phyloP scores from a whole-genome alignment of 1,139 yeast genomes.

The Debaryomyces singareniensis region DNA sequence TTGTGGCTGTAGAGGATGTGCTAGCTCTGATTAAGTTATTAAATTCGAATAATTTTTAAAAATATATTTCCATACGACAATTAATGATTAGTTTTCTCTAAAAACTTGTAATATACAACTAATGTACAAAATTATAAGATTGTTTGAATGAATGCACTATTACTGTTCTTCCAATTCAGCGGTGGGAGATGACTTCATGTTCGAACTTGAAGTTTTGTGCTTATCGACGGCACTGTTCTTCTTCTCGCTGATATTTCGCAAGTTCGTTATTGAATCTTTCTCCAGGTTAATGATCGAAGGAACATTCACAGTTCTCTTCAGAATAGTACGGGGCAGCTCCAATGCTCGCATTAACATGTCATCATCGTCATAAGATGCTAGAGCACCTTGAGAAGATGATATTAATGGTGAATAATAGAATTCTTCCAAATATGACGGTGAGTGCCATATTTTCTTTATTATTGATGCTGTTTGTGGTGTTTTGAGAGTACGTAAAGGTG shows the following conservation, averaged over 20 bases:
- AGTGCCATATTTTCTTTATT: constrained; percentile 50
- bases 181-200: not conserved
- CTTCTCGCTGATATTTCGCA: no score
- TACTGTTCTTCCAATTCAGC: not conserved
- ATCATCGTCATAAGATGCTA: constrained; percentile 47
- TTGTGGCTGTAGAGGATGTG: constrained; percentile 89
- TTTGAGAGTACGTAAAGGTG: constrained; percentile 34
- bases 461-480: constrained; percentile 40
- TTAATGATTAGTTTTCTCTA: no score
- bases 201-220: not conserved
- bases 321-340: constrained; percentile 19
- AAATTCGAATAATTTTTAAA: no score
- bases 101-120: not conserved
- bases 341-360: constrained; percentile 46
- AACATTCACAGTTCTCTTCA: no score
- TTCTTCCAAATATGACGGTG: constrained; percentile 63
- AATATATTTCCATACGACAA: no score
- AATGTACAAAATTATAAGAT: no score
- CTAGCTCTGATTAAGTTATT: constrained; percentile 57
- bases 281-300: no score
- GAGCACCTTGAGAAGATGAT: constrained; percentile 22
- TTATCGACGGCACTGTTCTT: not conserved
- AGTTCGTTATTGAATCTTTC: no score
- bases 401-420: constrained; percentile 55
- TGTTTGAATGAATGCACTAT: not conserved